Evolutionary conservation across 2,329 filamentous ascomycete genomes (phyloP).

Genomic region (Pyrenochaeta sp.): DNA sequence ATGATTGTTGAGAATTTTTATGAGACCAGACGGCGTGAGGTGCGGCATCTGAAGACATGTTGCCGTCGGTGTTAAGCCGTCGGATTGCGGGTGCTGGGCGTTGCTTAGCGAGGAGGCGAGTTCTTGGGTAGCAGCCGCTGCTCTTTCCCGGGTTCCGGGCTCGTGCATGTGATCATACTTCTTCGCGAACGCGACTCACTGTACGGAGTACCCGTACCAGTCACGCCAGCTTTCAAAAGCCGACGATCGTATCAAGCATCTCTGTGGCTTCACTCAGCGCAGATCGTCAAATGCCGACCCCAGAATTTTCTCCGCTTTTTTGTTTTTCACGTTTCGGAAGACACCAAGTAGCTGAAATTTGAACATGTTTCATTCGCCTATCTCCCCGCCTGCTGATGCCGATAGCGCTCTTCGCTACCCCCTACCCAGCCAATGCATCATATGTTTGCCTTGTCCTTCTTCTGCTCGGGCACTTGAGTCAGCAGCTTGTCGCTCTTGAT

Average conservation of each 20-base stretch:
- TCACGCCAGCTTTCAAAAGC: slow-evolving; percentile 5
- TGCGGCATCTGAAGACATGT: neutral
- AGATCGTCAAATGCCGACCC: slow-evolving; percentile 30
- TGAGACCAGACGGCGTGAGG: neutral
- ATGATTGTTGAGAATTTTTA: neutral
- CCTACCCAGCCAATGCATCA: slow-evolving; percentile 10
- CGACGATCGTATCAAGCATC: slow-evolving; percentile 3
- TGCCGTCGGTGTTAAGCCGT: neutral
- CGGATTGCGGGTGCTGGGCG: neutral
- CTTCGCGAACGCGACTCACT: neutral
- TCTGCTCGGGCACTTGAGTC: slow-evolving; percentile 70
- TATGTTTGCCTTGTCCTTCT: slow-evolving; percentile 46
- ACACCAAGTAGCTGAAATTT: neutral
- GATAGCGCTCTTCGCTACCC: neutral
- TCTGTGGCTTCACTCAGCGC: slow-evolving; percentile 5
- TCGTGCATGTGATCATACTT: neutral
- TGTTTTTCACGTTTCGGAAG: neutral
- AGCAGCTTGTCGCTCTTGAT: slow-evolving; percentile 65
- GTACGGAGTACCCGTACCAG: neutral
- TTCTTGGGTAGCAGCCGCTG: neutral
- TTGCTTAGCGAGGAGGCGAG: neutral
- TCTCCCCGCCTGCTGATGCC: slow-evolving; percentile 5
- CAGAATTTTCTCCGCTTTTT: slow-evolving; percentile 18
- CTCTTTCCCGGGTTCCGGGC: neutral
- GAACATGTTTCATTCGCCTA: slow-evolving; percentile 15